Percentiles rank a stretch among this genome's conserved stretches.
Conservation (phyloP, 2,329 filamentous ascomycete genomes). For the Alternaria sp. region DNA sequence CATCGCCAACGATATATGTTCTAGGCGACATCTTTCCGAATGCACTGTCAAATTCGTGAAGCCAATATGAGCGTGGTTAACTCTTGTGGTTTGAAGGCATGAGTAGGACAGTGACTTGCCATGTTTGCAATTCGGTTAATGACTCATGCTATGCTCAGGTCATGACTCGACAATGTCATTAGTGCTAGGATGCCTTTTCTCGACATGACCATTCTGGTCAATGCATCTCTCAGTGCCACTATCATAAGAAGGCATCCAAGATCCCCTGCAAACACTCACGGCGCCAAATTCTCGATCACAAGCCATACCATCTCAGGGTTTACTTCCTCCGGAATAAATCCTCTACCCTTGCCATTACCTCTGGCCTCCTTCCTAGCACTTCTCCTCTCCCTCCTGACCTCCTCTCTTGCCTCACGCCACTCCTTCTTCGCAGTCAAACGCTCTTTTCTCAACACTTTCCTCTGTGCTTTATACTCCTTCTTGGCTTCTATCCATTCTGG, state of each 20-base stretch:
- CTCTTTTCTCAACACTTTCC: constrained; percentile 28
- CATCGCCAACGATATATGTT: too few relatives aligned
- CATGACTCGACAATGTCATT: not conserved
- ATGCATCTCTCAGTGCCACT: not conserved
- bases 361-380: constrained; percentile 4
- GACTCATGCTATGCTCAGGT: not conserved
- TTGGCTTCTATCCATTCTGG: constrained; percentile 33
- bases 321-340: not conserved
- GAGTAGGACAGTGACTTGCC: not conserved
- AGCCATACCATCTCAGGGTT: constrained; percentile 37
- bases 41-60: not conserved
- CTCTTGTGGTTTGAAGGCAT: not conserved
- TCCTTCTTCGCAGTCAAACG: constrained; percentile 23
- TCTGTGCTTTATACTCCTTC: constrained; percentile 33
- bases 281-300: constrained; percentile 41
- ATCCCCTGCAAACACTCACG: not conserved
- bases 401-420: constrained; percentile 23
- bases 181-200: not conserved
- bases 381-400: not conserved
- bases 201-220: not conserved
- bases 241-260: not conserved
- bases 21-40: not conserved
- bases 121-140: not conserved
- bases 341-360: not conserved
- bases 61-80: not conserved